phyloP scores from a whole-genome alignment of 306 rosid genomes.

The Trichosanthes cucumerina region DNA sequence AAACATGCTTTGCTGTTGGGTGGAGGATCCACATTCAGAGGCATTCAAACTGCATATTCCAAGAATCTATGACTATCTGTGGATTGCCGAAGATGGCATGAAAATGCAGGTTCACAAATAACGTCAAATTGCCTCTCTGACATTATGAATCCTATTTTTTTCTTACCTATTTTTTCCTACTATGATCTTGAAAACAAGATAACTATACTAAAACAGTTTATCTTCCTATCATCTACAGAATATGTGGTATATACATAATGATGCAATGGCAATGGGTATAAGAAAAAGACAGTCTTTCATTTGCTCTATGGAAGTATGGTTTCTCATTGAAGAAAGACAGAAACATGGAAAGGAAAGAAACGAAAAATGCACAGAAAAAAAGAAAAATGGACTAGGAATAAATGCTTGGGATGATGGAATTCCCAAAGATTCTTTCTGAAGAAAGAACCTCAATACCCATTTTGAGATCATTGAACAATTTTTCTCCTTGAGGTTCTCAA shows the following conservation, averaged over 20 bases:
- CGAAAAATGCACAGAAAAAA: not conserved
- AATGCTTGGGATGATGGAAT: no score
- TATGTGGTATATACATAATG: not conserved
- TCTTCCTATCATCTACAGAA: not conserved
- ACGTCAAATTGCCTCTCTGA: not conserved
- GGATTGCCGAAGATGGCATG: slow-evolving; percentile 98
- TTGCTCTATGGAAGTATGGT: not conserved
- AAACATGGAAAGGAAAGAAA: not conserved
- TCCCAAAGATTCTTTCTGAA: no score
- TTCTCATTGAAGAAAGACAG: not conserved
- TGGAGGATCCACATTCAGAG: slow-evolving; percentile 75
- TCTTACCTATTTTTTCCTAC: not conserved
- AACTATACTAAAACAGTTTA: not conserved
- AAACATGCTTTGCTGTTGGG: slow-evolving; percentile 91
- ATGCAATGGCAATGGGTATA: not conserved
- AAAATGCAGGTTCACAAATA: slow-evolving; percentile 61
- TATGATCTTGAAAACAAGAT: not conserved
- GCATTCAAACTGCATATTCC: slow-evolving; percentile 85
- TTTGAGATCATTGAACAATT: no score
- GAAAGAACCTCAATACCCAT: no score
- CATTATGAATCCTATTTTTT: not conserved
- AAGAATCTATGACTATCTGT: slow-evolving; percentile 55
- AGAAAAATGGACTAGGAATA: not conserved
- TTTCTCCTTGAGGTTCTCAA: no score
- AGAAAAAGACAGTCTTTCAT: not conserved